Evolutionary conservation across 257 asterid genomes (phyloP).

Genomic region (Primulina huaijiensis): DNA sequence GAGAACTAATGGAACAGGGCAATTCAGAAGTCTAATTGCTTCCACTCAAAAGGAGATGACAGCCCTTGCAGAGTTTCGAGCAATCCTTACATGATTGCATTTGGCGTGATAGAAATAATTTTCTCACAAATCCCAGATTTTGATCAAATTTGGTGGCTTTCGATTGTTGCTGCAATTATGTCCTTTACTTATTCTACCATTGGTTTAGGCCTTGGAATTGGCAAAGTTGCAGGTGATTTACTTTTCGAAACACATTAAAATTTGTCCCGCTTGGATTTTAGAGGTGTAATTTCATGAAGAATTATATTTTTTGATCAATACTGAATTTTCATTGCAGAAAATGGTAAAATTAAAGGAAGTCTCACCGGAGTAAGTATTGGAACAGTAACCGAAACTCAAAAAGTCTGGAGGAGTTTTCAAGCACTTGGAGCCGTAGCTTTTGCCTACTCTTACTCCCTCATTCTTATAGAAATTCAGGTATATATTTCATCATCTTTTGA

Average conservation of each 20-base stretch:
- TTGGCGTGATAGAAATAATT: conserved; percentile 48
- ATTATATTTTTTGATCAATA: not conserved
- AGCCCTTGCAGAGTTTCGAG: conserved; percentile 56
- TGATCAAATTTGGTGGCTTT: conserved; percentile 74
- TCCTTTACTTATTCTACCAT: conserved; percentile 68
- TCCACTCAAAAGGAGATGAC: conserved; percentile 48
- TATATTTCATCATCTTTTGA: conserved; percentile 8
- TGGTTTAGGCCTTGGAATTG: conserved; percentile 66
- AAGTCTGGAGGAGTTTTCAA: conserved; percentile 76
- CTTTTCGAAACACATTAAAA: no score
- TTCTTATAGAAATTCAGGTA: conserved; percentile 79
- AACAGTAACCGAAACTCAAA: conserved; percentile 48
- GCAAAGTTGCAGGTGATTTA: conserved; percentile 43
- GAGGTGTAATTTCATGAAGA: not conserved
- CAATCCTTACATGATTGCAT: conserved; percentile 67
- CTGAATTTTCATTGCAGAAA: conserved; percentile 35
- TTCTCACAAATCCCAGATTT: conserved; percentile 73
- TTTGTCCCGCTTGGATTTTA: not conserved
- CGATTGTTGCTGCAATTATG: conserved; percentile 73
- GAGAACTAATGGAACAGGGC: conserved; percentile 38
- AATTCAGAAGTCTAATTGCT: conserved; percentile 50
- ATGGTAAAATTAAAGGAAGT: conserved; percentile 61
- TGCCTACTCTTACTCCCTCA: conserved; percentile 81
- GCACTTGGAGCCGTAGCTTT: conserved; percentile 85
- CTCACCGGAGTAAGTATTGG: conserved; percentile 75